Conservation (phyloP, 2,329 filamentous ascomycete species). For the Neonectria ditissima region DNA sequence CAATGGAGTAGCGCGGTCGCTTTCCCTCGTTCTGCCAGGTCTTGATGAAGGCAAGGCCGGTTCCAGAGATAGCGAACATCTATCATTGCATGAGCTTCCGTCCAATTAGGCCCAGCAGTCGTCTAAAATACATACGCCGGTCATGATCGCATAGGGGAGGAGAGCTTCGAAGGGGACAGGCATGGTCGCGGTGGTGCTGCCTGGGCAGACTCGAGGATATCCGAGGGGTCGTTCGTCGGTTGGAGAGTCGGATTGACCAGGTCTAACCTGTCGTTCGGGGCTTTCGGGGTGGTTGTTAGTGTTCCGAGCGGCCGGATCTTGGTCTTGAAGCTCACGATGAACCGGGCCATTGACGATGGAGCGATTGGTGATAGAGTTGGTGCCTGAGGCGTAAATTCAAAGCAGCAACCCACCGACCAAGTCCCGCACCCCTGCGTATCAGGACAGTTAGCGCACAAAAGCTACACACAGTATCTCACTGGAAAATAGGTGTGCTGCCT, state of each 20-base stretch:
- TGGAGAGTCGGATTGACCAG: conserved; percentile 40
- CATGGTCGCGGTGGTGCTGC: conserved; percentile 58
- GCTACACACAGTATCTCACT: conserved; percentile 24
- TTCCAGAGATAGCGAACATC: conserved; percentile 74
- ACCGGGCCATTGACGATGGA: conserved; percentile 45
- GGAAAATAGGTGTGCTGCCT: conserved; percentile 5
- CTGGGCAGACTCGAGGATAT: conserved; percentile 45
- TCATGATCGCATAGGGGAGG: conserved; percentile 74
- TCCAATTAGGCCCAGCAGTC: conserved; percentile 18
- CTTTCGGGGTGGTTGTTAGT: conserved; percentile 33
- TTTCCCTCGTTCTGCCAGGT: conserved; percentile 71
- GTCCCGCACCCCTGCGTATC: conserved; percentile 35
- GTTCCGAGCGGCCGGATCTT: conserved; percentile 40
- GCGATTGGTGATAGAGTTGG: conserved; percentile 41
- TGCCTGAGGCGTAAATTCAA: conserved; percentile 41
- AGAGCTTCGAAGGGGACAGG: conserved; percentile 73
- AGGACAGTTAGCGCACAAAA: conserved; percentile 12
- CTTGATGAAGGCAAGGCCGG: conserved; percentile 67
- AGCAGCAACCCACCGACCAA: background rate
- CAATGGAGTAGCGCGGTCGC: conserved; percentile 68
- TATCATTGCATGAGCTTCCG: conserved; percentile 50
- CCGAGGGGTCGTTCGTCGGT: conserved; percentile 19
- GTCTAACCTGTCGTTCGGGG: conserved; percentile 34
- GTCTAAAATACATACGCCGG: conserved; percentile 61
- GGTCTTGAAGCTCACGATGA: conserved; percentile 44